These are phyloP conservation scores for Lunasporangiospora selenospora DNA, from an alignment of 192 early-diverging fungal genomes.

Conservation along the genomic window DNA sequence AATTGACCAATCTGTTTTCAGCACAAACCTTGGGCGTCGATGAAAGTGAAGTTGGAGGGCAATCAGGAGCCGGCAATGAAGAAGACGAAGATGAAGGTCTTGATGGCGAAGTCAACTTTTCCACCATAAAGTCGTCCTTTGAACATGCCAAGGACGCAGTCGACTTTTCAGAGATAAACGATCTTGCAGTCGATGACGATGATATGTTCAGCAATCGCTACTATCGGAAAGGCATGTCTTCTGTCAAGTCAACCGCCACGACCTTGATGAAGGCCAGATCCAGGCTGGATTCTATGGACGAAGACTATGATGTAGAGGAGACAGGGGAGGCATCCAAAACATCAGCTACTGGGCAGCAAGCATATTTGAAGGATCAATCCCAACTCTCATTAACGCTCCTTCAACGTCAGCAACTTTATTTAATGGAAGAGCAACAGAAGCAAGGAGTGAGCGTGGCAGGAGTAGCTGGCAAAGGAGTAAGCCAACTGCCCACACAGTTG, in stretches of 20 bases:
- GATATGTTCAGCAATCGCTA: conserved; percentile 55
- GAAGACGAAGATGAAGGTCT: conserved; percentile 52
- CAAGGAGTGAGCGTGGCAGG: no score
- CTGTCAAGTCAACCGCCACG: conserved; percentile 32
- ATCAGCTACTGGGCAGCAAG: not conserved
- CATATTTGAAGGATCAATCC: not conserved
- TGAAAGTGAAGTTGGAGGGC: conserved; percentile 47
- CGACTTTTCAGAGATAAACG: conserved; percentile 86
- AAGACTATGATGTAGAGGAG: conserved; percentile 51
- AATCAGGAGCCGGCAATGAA: conserved; percentile 48
- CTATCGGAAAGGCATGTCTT: conserved; percentile 50
- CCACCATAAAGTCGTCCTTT: conserved; percentile 48
- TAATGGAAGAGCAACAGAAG: conserved; percentile 29
- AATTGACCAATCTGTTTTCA: conserved; percentile 57
- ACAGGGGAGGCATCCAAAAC: conserved; percentile 20
- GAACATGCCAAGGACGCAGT: conserved; percentile 74
- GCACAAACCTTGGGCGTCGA: conserved; percentile 60
- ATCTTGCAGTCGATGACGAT: conserved; percentile 70
- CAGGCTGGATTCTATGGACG: conserved; percentile 64
- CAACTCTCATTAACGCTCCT: conserved; percentile 5
- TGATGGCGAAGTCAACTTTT: conserved; percentile 41
- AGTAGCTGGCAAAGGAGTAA: conserved; percentile 3
- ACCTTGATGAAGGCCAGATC: conserved; percentile 45
- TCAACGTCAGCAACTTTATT: conserved; percentile 23
- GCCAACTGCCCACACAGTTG: not conserved